Conservation (phyloP, 495 filamentous ascomycete genomes). For the Aspergillus asperescens region DNA sequence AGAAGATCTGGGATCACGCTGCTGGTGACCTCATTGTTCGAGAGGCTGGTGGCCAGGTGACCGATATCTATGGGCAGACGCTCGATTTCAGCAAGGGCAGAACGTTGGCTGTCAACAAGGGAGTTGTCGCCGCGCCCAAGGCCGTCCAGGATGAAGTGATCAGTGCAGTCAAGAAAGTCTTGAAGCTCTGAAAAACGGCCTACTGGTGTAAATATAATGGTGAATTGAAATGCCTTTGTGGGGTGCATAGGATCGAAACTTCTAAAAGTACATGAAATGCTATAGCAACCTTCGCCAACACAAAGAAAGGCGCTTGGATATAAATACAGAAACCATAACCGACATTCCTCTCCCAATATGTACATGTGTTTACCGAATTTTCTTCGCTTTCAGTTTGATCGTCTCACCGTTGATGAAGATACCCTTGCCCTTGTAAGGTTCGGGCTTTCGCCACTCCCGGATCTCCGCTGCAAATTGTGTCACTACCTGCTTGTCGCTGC, state of each 20-base stretch:
- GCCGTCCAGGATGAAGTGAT: conserved; percentile 72
- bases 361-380: conserved; percentile 71
- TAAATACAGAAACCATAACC: conserved; percentile 37
- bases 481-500: conserved; percentile 74
- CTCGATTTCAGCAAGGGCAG: conserved; percentile 83
- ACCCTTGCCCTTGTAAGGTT: conserved; percentile 99
- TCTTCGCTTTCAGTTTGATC: conserved; percentile 96
- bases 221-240: conserved; percentile 9
- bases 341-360: conserved; percentile 16
- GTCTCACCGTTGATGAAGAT: conserved; percentile 97
- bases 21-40: conserved; percentile 92
- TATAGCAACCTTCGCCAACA: conserved; percentile 20
- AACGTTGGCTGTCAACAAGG: conserved; percentile 83
- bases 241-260: conserved; percentile 18
- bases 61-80: conserved; percentile 70
- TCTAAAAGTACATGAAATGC: conserved; percentile 35
- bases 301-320: conserved; percentile 29
- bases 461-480: conserved; percentile 89
- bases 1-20: conserved; percentile 99
- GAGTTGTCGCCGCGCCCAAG: conserved; percentile 81
- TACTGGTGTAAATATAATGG: conserved; percentile 10
- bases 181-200: conserved; percentile 46
- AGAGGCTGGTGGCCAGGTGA: conserved; percentile 89
- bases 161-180: conserved; percentile 73
- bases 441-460: conserved; percentile 79